Conservation (phyloP, 2,329 filamentous ascomycete species). For the Fusarium sp. region DNA sequence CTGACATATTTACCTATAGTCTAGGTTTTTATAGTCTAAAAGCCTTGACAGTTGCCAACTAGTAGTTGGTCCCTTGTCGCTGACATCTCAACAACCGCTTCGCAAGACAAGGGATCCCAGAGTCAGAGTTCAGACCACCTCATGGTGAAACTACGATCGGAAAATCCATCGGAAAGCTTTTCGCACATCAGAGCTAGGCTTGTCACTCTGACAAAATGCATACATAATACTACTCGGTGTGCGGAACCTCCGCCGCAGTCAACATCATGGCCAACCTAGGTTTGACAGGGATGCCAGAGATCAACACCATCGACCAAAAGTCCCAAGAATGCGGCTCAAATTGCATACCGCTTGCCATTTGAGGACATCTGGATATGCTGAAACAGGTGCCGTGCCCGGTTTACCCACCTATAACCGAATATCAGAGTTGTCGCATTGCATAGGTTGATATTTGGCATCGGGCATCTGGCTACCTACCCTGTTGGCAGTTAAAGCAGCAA, state of each 20-base stretch:
- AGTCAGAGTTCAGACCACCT: not conserved
- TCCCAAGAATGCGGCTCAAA: constrained; percentile 11
- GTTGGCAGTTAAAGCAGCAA: not conserved
- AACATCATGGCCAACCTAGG: not conserved
- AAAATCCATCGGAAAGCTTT: not conserved
- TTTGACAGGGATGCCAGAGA: constrained; percentile 4
- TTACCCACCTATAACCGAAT: not conserved
- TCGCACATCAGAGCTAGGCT: not conserved
- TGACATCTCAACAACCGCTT: not conserved
- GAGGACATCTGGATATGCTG: not conserved
- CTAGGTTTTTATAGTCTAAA: not conserved
- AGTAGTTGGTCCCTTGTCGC: not conserved
- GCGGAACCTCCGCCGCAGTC: not conserved
- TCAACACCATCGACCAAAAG: constrained; percentile 1
- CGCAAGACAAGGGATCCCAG: not conserved
- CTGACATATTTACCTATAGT: not conserved
- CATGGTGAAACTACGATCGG: constrained; percentile 8
- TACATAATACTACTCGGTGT: not conserved
- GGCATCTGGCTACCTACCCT: not conserved
- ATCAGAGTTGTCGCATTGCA: not conserved
- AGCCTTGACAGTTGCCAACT: not conserved
- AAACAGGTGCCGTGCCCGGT: not conserved
- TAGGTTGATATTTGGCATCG: not conserved
- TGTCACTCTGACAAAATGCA: not conserved
- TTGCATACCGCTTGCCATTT: not conserved